Evolutionary conservation across 345 rosid species (phyloP).

Genomic region (Salix exigua): DNA sequence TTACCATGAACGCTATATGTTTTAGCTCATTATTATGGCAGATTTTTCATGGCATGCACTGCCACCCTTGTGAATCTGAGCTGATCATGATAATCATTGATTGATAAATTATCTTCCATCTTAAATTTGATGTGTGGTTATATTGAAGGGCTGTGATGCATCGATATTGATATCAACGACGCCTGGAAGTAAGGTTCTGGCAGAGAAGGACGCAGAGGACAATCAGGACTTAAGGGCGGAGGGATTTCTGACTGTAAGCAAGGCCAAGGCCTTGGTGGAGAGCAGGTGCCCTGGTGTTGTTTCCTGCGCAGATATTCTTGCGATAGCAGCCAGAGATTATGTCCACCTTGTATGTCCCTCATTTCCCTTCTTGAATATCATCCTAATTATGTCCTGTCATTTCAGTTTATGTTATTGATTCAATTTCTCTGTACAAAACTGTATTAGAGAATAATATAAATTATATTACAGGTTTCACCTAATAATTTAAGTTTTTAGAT

Average conservation of each 20-base stretch:
- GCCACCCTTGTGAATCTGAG: not conserved
- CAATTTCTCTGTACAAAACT: not conserved
- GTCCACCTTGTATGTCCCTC: conserved; percentile 45
- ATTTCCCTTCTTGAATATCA: not conserved
- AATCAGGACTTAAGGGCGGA: conserved; percentile 60
- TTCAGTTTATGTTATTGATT: not conserved
- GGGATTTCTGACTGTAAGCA: conserved; percentile 52
- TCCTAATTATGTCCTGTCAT: not conserved
- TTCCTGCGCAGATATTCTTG: conserved; percentile 86
- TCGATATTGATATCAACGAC: conserved; percentile 60
- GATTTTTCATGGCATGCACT: not conserved
- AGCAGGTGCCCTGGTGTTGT: conserved; percentile 75
- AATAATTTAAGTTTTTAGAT: no score
- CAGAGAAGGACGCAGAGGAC: conserved; percentile 75
- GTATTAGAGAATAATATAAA: no score
- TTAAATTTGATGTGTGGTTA: not conserved
- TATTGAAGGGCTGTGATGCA: conserved; percentile 77
- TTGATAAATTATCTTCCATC: not conserved
- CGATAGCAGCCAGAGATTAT: conserved; percentile 80
- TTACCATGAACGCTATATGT: conserved; percentile 11
- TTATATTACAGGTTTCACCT: no score
- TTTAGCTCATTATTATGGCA: not conserved
- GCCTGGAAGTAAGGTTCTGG: conserved; percentile 53
- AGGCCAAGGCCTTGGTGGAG: conserved; percentile 72
- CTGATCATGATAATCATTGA: not conserved